phyloP scores from a whole-genome alignment of 139 green algal genomes.

The Chlorella sp. region DNA sequence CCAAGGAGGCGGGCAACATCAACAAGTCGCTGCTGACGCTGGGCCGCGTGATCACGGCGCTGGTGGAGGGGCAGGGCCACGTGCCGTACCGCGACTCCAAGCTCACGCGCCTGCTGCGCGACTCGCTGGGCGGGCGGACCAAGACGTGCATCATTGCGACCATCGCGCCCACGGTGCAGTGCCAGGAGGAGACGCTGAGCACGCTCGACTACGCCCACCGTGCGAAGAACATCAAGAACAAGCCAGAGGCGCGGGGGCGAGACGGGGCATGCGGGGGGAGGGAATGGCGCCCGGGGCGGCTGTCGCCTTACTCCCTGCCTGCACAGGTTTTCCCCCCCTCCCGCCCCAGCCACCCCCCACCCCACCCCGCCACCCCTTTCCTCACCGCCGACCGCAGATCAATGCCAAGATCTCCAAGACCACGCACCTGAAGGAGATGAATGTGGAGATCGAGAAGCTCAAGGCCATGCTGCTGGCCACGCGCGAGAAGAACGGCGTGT shows the following conservation, averaged over 20 bases:
- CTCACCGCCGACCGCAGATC: slow-evolving; percentile 36
- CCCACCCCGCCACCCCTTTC: background rate
- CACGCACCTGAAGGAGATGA: slow-evolving; percentile 96
- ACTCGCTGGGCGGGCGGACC: slow-evolving; percentile 88
- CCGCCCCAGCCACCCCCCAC: background rate
- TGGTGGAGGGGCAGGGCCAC: slow-evolving; percentile 77
- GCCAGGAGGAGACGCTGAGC: slow-evolving; percentile 91
- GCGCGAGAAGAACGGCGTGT: slow-evolving; percentile 88
- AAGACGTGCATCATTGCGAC: slow-evolving; percentile 99
- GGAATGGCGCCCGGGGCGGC: background rate
- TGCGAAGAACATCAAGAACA: slow-evolving; percentile 99
- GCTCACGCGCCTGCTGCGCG: slow-evolving; percentile 95
- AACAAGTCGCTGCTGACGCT: slow-evolving; percentile 97
- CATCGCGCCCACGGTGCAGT: slow-evolving; percentile 86
- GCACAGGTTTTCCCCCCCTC: background rate
- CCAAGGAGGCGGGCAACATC: slow-evolving; percentile 94
- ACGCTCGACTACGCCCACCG: slow-evolving; percentile 98
- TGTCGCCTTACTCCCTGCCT: background rate
- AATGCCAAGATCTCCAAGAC: slow-evolving; percentile 93
- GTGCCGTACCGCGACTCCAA: slow-evolving; percentile 93
- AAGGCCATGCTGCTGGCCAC: slow-evolving; percentile 73
- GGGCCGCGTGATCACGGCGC: slow-evolving; percentile 94
- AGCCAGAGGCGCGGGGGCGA: slow-evolving; percentile 68
- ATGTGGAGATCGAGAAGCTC: slow-evolving; percentile 92
- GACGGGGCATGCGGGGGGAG: background rate